Percentiles rank a stretch among this genome's conserved stretches.
Conservation (phyloP, 345 rosid species). For the Eucalyptus microcorys region DNA sequence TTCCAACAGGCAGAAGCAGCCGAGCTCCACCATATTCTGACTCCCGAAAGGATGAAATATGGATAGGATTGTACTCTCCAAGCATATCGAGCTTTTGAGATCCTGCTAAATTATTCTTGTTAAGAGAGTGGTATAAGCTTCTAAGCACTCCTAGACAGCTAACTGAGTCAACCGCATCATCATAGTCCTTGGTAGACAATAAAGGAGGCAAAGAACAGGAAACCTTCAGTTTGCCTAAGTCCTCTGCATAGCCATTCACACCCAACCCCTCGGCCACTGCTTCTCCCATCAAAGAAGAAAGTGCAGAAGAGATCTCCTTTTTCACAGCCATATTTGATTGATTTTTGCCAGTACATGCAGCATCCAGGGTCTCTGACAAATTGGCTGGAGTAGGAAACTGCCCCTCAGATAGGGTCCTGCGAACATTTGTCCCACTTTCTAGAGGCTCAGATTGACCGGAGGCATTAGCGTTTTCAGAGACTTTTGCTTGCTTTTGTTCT, state of each 20-base stretch:
- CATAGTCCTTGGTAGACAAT: conserved; percentile 27
- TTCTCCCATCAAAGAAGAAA: conserved; percentile 26
- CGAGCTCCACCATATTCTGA: conserved; percentile 59
- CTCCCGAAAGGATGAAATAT: conserved; percentile 57
- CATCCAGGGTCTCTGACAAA: conserved; percentile 84
- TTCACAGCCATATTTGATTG: conserved; percentile 15
- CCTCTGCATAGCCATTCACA: conserved; percentile 20
- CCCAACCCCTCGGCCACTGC: conserved; percentile 19
- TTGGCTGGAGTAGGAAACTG: conserved; percentile 38
- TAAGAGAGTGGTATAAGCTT: conserved; percentile 64
- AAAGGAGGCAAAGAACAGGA: conserved; percentile 24
- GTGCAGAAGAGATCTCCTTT: conserved; percentile 10
- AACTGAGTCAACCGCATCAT: conserved; percentile 37
- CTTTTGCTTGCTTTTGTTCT: conserved; percentile 16
- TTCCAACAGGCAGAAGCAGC: conserved; percentile 66
- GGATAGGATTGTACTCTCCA: conserved; percentile 60
- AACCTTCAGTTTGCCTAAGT: conserved; percentile 26
- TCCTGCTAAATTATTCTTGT: conserved; percentile 49
- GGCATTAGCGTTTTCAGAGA: conserved; percentile 21
- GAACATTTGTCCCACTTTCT: conserved; percentile 27
- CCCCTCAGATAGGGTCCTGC: conserved; percentile 64
- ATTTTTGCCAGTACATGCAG: conserved; percentile 84
- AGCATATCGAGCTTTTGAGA: conserved; percentile 62
- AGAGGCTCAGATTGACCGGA: conserved; percentile 18
- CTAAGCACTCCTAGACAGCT: conserved; percentile 65